A percentile compares a stretch with the other conserved stretches of the same genome.
Evolutionary conservation across 768 basidiomycete species (phyloP).

Genomic region (Russula sp.): DNA sequence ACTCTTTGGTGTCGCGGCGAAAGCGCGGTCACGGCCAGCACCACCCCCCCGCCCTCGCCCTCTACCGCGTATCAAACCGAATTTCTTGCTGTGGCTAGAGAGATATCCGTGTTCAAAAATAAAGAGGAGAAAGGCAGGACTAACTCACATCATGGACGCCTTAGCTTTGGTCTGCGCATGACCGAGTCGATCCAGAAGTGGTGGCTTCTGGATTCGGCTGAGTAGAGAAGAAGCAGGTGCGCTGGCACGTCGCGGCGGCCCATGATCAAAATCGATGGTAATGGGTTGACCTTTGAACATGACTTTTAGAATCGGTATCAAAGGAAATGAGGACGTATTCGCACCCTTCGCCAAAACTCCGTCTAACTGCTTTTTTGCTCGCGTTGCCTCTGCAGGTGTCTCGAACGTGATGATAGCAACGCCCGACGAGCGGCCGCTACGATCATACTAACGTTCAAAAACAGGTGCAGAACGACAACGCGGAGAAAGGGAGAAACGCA

Average conservation of each 20-base stretch:
- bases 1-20: conserved; percentile 49
- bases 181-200: conserved; percentile 63
- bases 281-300: conserved; percentile 72
- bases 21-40: conserved; percentile 34
- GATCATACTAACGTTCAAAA: conserved; percentile 77
- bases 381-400: conserved; percentile 71
- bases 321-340: conserved; percentile 8
- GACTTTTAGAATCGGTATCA: conserved; percentile 5
- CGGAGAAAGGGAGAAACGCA: conserved; percentile 16
- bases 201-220: conserved; percentile 71
- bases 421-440: conserved; percentile 89
- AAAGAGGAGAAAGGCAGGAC: no score
- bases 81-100: conserved; percentile 19
- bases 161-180: conserved; percentile 41
- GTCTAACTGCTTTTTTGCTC: conserved; percentile 80
- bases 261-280: conserved; percentile 60
- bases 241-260: conserved; percentile 37
- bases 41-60: conserved; percentile 37
- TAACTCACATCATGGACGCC: conserved; percentile 24
- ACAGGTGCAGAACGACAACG: conserved; percentile 37
- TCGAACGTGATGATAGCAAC: conserved; percentile 78
- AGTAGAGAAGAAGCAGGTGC: conserved; percentile 58
- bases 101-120: neutral
- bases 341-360: conserved; percentile 88
- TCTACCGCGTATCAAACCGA: conserved; percentile 15